Conservation (phyloP, 139 green algal genomes). For the Chlamydomonas eustigma region DNA sequence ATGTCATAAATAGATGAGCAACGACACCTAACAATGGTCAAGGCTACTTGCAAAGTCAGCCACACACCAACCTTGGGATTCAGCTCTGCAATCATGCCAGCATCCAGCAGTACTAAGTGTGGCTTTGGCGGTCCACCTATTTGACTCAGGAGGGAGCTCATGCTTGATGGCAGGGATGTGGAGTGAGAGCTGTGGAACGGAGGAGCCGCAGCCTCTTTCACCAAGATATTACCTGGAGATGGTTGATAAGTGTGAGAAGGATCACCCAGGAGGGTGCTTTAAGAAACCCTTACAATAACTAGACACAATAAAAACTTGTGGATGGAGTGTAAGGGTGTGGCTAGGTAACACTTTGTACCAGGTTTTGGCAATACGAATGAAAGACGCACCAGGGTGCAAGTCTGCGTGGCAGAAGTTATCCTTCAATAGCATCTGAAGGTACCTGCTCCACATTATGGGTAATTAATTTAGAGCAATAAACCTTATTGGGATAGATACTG, state of each 20-base stretch:
- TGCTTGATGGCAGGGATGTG: background rate
- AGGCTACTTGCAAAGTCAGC: too few species aligned
- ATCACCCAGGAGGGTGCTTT: background rate
- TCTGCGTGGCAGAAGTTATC: constrained; percentile 93
- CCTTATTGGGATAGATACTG: too few species aligned
- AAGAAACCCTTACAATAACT: too few species aligned
- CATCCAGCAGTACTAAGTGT: constrained; percentile 67
- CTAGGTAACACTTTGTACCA: too few species aligned
- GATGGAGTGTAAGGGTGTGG: too few species aligned
- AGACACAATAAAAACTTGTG: too few species aligned
- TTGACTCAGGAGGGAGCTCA: constrained; percentile 21
- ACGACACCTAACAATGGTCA: too few species aligned
- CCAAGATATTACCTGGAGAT: background rate
- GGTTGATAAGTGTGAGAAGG: background rate
- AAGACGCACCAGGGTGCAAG: constrained; percentile 42
- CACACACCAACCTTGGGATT: too few species aligned
- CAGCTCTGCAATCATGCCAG: constrained; percentile 74
- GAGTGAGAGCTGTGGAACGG: background rate
- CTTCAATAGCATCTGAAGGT: constrained; percentile 73
- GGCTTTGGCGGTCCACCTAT: constrained; percentile 14
- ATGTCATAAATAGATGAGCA: too few species aligned
- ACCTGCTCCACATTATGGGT: too few species aligned
- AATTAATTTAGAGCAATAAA: too few species aligned
- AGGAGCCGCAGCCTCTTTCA: background rate
- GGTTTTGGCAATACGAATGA: too few species aligned